Base-by-base conservation (phyloP, 1,139 yeast genomes). In the Hemisphaericaspora xylofermentans region DNA sequence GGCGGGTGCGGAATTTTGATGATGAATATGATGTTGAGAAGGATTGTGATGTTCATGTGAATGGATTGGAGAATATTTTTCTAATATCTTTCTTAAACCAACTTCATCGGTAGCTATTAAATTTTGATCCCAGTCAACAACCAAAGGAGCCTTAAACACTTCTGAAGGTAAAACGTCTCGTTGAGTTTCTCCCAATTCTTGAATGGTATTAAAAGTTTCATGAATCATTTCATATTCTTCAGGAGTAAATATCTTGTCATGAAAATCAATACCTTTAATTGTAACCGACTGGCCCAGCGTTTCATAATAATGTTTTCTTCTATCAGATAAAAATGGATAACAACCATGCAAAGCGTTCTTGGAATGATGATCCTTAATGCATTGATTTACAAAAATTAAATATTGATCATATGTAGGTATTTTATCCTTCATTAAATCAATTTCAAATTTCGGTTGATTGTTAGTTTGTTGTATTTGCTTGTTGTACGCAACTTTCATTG, bases 61-160 rank as follows among this genome's bases (percentile, higher is more conserved):
- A 18, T 31, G 34, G 4, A 8, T 13, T 5, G 25, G 25, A 4
- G 16, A 42, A 49, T 71, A 71, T 49, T 65, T 64, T 12, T 53
- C 50, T 46, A 72, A 63, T 21, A 72, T 58, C 13, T 42, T 44
- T 15, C 53, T 46, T 44, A 72, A 60, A 2, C 69, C 64, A 21
- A 49, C 50, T 46, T 65, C 73, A 48, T 70, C 72, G 38, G 63
- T 63, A 16, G 76, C 78, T 46, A 71, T 64, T 46, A 66, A 42
- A 48, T 66, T 63, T 48, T 70, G 76, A 51, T 72, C 78, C 78
- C 78, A 72, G 51, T 72, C 78, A 34, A 71, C 66, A 28, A 72
- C 63, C 53, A 72, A 66, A 0, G 78, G 78, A 1, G 76, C 71
- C 43, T 51, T 53, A 50, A 72, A 72, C 10, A 72, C 58, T 24